Evolutionary conservation across 106 monocot genomes (phyloP), one percentile per base, ranked within the genome.

Genomic region (Allium cepa): DNA sequence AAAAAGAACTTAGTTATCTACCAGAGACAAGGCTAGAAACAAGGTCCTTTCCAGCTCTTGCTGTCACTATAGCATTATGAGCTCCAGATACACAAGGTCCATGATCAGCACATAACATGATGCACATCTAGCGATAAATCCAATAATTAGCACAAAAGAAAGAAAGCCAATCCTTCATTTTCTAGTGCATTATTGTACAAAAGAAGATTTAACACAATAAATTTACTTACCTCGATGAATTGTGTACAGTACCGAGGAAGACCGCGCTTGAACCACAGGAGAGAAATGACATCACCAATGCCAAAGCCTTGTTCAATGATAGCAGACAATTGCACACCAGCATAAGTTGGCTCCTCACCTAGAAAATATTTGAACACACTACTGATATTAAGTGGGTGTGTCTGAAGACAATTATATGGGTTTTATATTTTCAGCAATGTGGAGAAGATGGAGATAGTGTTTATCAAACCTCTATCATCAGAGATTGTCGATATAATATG

Each of bases 1-100:
- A 1, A 36, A 36, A 5, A 36, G 3, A 36, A 1, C 36, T 5
- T 36, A 36, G 36, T 36, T 36, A 36, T 36, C 36, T 75, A 97
- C 97, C 97, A 75, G 97, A 92, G 11, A 97, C 97, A 71, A 97
- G 82, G 57, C 97, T 87, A 27, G 97, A 97, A 53, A 97, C 97
- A 49, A 97, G 76, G 63, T 97, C 97, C 64, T 97, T 97, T 59
- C 97, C 97, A 49, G 97, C 97, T 63, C 97, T 86, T 56, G 97
- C 97, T 4, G 97, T 97, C 14, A 97, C 92, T 57, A 97, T 97
- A 66, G 92, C 66, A 53, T 97, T 97, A 76, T 97, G 97, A 68
- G 92, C 97, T 68, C 97, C 97, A 55, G 97, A 97, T 57, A 97
- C 97, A 69, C 97, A 97, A 45, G 97, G 97, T 60, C 97, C 97